Evolutionary conservation across 768 basidiomycete genomes (phyloP), one percentile per base, ranked within the genome.

Genomic region (Hortiboletus campestris): DNA sequence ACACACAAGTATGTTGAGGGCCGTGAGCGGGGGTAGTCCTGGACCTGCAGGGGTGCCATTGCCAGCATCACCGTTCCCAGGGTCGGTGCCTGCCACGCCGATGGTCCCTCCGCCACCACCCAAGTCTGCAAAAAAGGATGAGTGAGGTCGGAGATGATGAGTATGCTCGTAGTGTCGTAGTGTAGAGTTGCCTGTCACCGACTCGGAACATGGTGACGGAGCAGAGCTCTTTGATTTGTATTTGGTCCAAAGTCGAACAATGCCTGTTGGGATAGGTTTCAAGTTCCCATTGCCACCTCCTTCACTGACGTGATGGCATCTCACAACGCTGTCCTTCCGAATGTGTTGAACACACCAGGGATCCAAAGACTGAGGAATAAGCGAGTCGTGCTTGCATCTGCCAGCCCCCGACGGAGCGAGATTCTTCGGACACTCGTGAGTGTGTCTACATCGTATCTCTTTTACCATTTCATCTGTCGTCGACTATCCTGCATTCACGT

Each of bases 321-420:
- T n/a, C 81, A 84, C 63, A 74, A 79, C 54, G 61, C 67, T 17
- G 76, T 91, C 46, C 82, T 89, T 10, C 70, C 84, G 1, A 78
- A 85, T 64, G 89, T 89, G 1, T 78, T 92, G 13, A 70, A 77
- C 36, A 77, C 83, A 1, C 86, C 85, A 12, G 77, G 76, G 0
- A 75, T 86, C 42, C 76, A 85, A 62, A 90, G 86, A 67, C 80
- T 97, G 1, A 67, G 76, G 38, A 84, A 83, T 20, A 94, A 93
- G 67, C 80, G 90, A 4, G 81, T 98, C 45, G 74, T 97, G 3
- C 78, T 98, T 1, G 94, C 94, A 1, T 96, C 94, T 6, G 85
- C 83, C 53, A 94, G 91, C 62, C 91, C 93, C 2, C 80, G 94
- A 61, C 78, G 94, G 64, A 84, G 82, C 65, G 92, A 94, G 51